A percentile compares a stretch with the other conserved stretches of the same genome.
phyloP scores from a whole-genome alignment of 1,284 basidiomycete species.

The Ceratobasidium sp. region DNA sequence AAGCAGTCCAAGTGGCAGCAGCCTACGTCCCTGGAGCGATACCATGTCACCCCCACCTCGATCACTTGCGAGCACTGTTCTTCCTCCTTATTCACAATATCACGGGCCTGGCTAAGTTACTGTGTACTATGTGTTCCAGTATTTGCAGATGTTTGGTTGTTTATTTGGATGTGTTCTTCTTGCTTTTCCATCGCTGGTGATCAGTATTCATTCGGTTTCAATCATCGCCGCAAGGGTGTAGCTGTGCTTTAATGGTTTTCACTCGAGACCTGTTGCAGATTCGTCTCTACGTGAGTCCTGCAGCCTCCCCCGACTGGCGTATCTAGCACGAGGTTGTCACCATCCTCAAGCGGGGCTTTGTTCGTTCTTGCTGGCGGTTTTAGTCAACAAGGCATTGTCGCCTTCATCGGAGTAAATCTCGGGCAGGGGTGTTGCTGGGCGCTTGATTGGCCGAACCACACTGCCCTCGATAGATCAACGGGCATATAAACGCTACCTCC shows the following conservation, averaged over 20 bases:
- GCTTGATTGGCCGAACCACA: too few species aligned
- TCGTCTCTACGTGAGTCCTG: too few species aligned
- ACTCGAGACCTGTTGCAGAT: too few species aligned
- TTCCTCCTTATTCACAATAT: slow-evolving; percentile 14
- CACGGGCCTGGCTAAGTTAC: background rate
- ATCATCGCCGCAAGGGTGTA: background rate
- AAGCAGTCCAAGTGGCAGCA: background rate
- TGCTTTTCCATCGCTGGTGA: too few species aligned
- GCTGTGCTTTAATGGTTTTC: background rate
- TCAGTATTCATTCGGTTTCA: too few species aligned
- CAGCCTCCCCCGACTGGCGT: too few species aligned
- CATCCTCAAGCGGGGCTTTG: too few species aligned
- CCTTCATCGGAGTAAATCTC: background rate
- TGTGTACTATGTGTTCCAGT: background rate
- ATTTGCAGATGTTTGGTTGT: background rate
- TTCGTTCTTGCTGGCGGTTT: too few species aligned
- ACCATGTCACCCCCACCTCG: background rate
- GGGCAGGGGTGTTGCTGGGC: too few species aligned
- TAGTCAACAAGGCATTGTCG: background rate
- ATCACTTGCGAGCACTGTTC: background rate
- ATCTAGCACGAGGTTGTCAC: too few species aligned
- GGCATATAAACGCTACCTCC: too few species aligned
- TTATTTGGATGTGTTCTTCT: background rate
- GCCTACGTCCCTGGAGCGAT: background rate
- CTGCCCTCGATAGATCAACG: too few species aligned